These are phyloP conservation scores for Metarhizium guizhouense DNA, from an alignment of 2,329 filamentous ascomycete species.

Conservation along the genomic window DNA sequence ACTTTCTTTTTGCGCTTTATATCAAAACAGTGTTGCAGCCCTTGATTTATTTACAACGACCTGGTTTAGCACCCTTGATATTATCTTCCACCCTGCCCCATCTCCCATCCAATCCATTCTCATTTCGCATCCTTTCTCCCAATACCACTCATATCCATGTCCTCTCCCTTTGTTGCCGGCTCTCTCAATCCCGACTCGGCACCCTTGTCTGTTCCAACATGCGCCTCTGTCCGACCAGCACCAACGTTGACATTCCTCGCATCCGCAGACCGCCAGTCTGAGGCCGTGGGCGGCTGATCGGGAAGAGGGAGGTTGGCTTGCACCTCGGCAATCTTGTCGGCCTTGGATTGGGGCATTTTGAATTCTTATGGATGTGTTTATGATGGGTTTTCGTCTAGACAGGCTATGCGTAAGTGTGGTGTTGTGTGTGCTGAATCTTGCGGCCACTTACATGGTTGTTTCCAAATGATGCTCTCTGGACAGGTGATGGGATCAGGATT, in stretches of 20 bases:
- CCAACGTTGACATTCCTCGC: conserved; percentile 61
- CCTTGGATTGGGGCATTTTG: conserved; percentile 41
- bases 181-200: conserved; percentile 45
- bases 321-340: conserved; percentile 56
- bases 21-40: too few relatives aligned
- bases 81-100: background rate
- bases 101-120: background rate
- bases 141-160: conserved; percentile 48
- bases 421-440: background rate
- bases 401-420: background rate
- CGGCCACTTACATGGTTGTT: background rate
- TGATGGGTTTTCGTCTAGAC: background rate
- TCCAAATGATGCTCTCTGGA: background rate
- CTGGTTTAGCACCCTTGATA: too few relatives aligned
- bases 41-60: too few relatives aligned
- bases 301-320: conserved; percentile 70
- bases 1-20: too few relatives aligned
- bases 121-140: conserved; percentile 34
- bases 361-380: background rate
- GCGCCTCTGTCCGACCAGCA: conserved; percentile 19
- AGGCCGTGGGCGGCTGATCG: conserved; percentile 65
- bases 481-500: background rate
- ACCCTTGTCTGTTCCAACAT: conserved; percentile 40
- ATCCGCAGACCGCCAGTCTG: conserved; percentile 70
- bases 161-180: conserved; percentile 47